phyloP scores from a whole-genome alignment of 2,329 filamentous ascomycete genomes.

The Hymenoscyphus scutula region DNA sequence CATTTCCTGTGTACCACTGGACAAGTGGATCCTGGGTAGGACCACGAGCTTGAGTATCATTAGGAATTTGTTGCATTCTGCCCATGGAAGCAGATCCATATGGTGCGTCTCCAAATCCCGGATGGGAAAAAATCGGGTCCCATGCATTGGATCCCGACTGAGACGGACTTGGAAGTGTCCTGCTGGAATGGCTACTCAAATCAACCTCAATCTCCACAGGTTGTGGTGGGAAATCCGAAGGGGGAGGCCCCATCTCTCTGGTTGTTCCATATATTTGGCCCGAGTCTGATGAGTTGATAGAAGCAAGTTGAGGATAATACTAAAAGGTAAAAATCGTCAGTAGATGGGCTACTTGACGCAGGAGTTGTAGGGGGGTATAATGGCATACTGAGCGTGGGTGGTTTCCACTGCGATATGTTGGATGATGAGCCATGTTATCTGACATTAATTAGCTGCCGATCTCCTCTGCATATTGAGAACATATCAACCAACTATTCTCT shows the following conservation, averaged over 20 bases:
- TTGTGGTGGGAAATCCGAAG: conserved; percentile 29
- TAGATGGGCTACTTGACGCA: conserved; percentile 5
- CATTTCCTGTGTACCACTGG: conserved; percentile 40
- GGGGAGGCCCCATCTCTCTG: conserved; percentile 31
- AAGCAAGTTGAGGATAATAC: conserved; percentile 27
- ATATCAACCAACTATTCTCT: conserved; percentile 20
- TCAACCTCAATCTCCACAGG: conserved; percentile 35
- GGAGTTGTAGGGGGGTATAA: conserved; percentile 10
- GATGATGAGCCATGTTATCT: conserved; percentile 31
- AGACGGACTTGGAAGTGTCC: conserved; percentile 32
- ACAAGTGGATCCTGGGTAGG: conserved; percentile 30
- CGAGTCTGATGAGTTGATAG: conserved; percentile 25
- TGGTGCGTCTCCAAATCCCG: conserved; percentile 26
- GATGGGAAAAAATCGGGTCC: conserved; percentile 24
- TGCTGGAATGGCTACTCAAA: conserved; percentile 25
- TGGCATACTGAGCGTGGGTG: conserved; percentile 29
- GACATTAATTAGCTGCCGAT: conserved; percentile 17
- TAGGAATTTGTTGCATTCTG: conserved; percentile 23
- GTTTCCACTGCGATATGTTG: conserved; percentile 26
- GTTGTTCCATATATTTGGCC: conserved; percentile 26
- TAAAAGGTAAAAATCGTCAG: conserved; percentile 22
- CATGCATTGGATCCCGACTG: conserved; percentile 22
- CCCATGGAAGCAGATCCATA: conserved; percentile 25
- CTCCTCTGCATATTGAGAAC: conserved; percentile 9
- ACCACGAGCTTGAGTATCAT: conserved; percentile 24